These are phyloP conservation scores for Silene latifolia DNA, from an alignment of 148 eudicot species.

Conservation along the genomic window DNA sequence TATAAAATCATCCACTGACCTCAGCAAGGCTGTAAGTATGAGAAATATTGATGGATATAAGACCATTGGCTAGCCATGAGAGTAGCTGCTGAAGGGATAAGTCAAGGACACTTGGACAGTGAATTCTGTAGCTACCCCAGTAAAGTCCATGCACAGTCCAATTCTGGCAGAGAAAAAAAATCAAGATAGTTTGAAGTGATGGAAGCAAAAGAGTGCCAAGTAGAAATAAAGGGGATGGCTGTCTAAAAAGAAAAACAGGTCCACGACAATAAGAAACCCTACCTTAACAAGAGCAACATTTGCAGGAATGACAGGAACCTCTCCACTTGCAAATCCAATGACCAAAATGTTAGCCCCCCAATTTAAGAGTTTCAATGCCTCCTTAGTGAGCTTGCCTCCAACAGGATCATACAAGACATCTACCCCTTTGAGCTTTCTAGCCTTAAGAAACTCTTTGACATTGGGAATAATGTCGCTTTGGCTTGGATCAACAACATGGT, in stretches of 20 bases:
- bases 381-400: conserved; percentile 93
- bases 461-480: conserved; percentile 55
- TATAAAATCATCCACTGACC: conserved; percentile 37
- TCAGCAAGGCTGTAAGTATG: conserved; percentile 60
- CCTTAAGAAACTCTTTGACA: conserved; percentile 75
- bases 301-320: conserved; percentile 85
- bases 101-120: conserved; percentile 60
- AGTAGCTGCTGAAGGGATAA: conserved; percentile 71
- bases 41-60: conserved; percentile 64
- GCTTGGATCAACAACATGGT: conserved; percentile 83
- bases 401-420: conserved; percentile 98
- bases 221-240: too few species aligned
- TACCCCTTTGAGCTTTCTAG: conserved; percentile 80
- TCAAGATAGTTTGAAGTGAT: conserved; percentile 12
- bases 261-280: conserved; percentile 11
- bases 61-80: conserved; percentile 68
- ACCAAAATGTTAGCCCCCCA: conserved; percentile 97
- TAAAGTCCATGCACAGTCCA: conserved; percentile 98
- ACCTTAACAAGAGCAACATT: conserved; percentile 98
- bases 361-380: conserved; percentile 64
- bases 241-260: neutral
- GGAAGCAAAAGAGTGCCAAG: neutral
- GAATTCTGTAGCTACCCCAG: conserved; percentile 85
- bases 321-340: conserved; percentile 97
- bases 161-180: conserved; percentile 45